A percentile compares a stretch with the other conserved stretches of the same genome.
Conservation (phyloP, 306 rosid genomes). For the Psophocarpus tetragonolobus region DNA sequence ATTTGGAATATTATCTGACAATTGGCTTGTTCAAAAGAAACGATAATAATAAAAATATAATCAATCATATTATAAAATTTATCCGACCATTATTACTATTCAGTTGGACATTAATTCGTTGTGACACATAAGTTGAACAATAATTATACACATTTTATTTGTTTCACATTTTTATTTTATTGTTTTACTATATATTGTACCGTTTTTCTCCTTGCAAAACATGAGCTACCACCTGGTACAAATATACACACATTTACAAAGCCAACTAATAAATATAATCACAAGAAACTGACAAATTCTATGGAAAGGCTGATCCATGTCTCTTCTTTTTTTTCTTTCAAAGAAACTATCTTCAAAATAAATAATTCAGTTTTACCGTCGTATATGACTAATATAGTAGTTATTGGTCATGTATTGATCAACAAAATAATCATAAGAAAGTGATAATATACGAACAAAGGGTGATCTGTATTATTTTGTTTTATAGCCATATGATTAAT, state of each 20-base stretch:
- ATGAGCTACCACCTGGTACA: no score
- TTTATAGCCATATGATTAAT: not conserved
- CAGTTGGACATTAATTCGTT: no score
- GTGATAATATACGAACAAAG: slow-evolving; percentile 25
- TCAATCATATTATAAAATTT: no score
- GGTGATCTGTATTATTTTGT: slow-evolving; percentile 26
- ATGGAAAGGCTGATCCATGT: not conserved
- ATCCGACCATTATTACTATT: no score
- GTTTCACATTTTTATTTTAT: no score
- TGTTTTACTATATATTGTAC: no score
- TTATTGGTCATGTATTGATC: not conserved
- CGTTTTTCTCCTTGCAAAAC: no score
- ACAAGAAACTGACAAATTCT: slow-evolving; percentile 24
- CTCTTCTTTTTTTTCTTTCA: slow-evolving; percentile 27
- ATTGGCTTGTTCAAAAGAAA: not conserved
- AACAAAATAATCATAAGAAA: not conserved
- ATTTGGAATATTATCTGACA: not conserved
- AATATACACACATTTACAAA: not conserved
- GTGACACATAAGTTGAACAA: no score
- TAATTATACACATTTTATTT: no score
- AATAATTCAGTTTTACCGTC: not conserved
- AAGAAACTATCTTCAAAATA: not conserved
- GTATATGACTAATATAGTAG: not conserved
- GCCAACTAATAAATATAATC: not conserved
- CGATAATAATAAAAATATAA: not conserved